These are phyloP conservation scores for Kuraishia hungarica DNA, from an alignment of 805 yeast genomes.

Conservation along the genomic window DNA sequence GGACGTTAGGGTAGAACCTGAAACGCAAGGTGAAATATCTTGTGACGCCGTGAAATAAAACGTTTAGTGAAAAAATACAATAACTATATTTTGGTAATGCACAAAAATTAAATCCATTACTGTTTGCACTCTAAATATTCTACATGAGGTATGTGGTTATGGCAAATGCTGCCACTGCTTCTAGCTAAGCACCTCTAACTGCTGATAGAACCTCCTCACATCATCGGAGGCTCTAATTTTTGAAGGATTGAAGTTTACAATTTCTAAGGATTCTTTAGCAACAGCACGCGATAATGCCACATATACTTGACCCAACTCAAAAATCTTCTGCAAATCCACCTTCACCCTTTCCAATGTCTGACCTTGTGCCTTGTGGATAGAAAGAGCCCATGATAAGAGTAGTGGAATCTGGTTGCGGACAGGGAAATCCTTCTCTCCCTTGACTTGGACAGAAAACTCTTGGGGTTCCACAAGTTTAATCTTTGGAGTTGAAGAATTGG, in stretches of 20 bases:
- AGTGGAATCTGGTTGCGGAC: slow-evolving; percentile 59
- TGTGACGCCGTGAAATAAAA: no score
- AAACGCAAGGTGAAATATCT: no score
- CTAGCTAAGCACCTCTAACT: slow-evolving; percentile 21
- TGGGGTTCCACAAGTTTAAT: neutral
- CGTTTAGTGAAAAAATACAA: no score
- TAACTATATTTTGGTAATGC: no score
- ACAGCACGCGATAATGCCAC: slow-evolving; percentile 93
- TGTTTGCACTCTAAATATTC: neutral
- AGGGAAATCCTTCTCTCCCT: neutral
- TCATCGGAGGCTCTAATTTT: slow-evolving; percentile 51
- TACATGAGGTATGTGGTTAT: neutral
- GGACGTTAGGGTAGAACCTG: no score
- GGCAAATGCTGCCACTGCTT: no score
- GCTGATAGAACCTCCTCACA: slow-evolving; percentile 54
- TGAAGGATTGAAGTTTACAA: slow-evolving; percentile 51
- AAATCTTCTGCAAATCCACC: slow-evolving; percentile 68
- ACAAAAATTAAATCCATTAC: neutral
- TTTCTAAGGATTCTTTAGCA: slow-evolving; percentile 54
- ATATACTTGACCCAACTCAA: slow-evolving; percentile 93
- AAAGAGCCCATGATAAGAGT: slow-evolving; percentile 92
- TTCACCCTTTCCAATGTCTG: slow-evolving; percentile 70
- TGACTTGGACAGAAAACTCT: neutral
- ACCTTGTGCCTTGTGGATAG: slow-evolving; percentile 95
- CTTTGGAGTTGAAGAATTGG: neutral